A percentile compares a stretch with the other conserved stretches of the same genome.
These are phyloP conservation scores for Mucor circinelloides DNA, from an alignment of 371 early-diverging fungal genomes.

Conservation along the genomic window DNA sequence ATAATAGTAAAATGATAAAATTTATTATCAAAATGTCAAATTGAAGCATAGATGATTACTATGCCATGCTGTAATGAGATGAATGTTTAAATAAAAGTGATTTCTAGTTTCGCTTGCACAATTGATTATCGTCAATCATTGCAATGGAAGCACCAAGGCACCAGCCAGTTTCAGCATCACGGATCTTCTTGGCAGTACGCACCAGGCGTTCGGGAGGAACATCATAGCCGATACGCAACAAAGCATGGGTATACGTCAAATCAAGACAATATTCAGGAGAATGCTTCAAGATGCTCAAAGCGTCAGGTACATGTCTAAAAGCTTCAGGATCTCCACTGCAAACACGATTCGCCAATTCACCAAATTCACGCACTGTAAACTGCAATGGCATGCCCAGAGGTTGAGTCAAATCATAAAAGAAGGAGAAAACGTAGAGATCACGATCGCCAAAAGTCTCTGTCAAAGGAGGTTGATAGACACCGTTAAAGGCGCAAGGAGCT, in stretches of 20 bases:
- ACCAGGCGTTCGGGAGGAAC: constrained; percentile 73
- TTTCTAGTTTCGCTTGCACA: constrained; percentile 29
- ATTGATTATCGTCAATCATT: constrained; percentile 57
- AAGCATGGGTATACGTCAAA: constrained; percentile 79
- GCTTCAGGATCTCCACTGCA: constrained; percentile 55
- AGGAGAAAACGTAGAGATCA: constrained; percentile 93
- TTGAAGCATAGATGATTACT: not conserved
- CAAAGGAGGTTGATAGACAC: constrained; percentile 89
- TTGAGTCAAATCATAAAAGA: constrained; percentile 87
- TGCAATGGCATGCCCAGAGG: constrained; percentile 70
- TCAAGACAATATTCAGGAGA: constrained; percentile 85
- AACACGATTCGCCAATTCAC: constrained; percentile 64
- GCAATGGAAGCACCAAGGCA: constrained; percentile 91
- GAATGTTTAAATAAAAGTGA: not conserved
- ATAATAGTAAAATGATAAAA: not conserved
- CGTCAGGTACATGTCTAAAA: constrained; percentile 45
- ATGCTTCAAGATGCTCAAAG: constrained; percentile 40
- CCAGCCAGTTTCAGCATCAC: constrained; percentile 94
- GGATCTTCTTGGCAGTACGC: constrained; percentile 88
- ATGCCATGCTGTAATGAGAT: not conserved
- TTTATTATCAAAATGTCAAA: not conserved
- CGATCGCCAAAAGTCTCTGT: constrained; percentile 65
- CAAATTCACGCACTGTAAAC: constrained; percentile 68
- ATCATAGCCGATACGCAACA: constrained; percentile 84
- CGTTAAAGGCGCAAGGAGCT: constrained; percentile 86